Evolutionary conservation across 1,139 yeast genomes (phyloP), one percentile per base, ranked within the genome.

Genomic region (Suhomyces anneliseae): DNA sequence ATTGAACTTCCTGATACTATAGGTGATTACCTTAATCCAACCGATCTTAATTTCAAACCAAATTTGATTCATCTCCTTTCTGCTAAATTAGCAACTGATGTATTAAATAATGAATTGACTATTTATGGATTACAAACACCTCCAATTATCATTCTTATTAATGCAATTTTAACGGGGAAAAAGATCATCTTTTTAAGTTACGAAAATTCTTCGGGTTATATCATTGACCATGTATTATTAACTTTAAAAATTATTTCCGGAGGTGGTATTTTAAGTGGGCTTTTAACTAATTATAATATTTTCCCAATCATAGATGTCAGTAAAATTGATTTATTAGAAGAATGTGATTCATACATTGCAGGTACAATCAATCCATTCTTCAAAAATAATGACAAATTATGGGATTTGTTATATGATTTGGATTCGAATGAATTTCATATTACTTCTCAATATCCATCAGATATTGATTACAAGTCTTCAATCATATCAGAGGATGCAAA

Each of bases 311-410:
- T 83, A 2, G 87, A 83, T 56, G 78, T 83, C 27, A 78, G 84
- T 34, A 81, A 82, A 54, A 79, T 81, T 27, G 86, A 81, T 51
- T 71, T 80, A 19, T 64, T 83, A 53, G 74, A 78, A 50, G 67
- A 71, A 49, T 78, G 83, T 50, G 76, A 73, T 15, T 81, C 83
- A 27, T 83, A 67, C 60, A 69, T 83, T 57, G 88, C 87, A 5
- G 88, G 88, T 9, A 84, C 85, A 42, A 82, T 83, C 53, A 83
- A 83, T 61, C 86, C 87, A 10, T 82, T 85, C 46, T 83, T 83
- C 66, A 81, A 80, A 52, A 65, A 71, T 43, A 83, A 81, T 55
- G 82, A 82, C 37, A 70, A 69, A 47, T 56, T 74, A 38, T 83
- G 86, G 85, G 88, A 83, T 57, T 62, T 83, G 19, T 61, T 83